These are phyloP conservation scores for Mycogone perniciosa DNA, from an alignment of 2,329 filamentous ascomycete genomes.

Conservation along the genomic window DNA sequence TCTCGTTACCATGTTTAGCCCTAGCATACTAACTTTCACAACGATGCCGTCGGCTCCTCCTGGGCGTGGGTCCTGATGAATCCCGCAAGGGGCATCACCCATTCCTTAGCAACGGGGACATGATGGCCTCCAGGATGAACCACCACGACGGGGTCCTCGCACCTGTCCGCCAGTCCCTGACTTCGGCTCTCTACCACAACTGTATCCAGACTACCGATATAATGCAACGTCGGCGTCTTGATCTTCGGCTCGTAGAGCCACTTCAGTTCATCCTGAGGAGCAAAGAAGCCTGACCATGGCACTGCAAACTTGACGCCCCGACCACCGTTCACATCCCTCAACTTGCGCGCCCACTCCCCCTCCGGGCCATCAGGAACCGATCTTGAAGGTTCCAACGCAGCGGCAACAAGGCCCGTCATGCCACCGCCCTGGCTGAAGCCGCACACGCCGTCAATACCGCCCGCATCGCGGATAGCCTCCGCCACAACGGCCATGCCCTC, in stretches of 20 bases:
- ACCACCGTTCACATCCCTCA: slow-evolving; percentile 45
- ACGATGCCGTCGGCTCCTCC: slow-evolving; percentile 20
- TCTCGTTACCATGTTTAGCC: neutral
- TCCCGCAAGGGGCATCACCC: slow-evolving; percentile 65
- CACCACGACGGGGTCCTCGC: slow-evolving; percentile 46
- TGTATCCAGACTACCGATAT: slow-evolving; percentile 76
- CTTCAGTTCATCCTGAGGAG: slow-evolving; percentile 53
- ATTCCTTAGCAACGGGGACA: slow-evolving; percentile 76
- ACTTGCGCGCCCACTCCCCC: slow-evolving; percentile 36
- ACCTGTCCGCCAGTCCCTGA: slow-evolving; percentile 59
- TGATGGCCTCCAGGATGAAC: slow-evolving; percentile 88
- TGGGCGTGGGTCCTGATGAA: slow-evolving; percentile 52
- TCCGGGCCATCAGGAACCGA: slow-evolving; percentile 22
- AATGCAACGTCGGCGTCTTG: slow-evolving; percentile 70
- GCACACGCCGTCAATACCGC: slow-evolving; percentile 69
- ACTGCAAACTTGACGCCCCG: slow-evolving; percentile 61
- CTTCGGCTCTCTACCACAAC: slow-evolving; percentile 77
- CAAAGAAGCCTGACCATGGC: slow-evolving; percentile 70
- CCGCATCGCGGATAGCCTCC: slow-evolving; percentile 52
- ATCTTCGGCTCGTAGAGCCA: slow-evolving; percentile 68
- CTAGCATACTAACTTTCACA: slow-evolving; percentile 14
- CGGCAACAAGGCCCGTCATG: slow-evolving; percentile 64
- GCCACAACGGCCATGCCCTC: slow-evolving; percentile 60
- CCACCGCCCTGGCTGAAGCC: slow-evolving; percentile 80
- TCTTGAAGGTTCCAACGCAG: slow-evolving; percentile 54